A percentile compares a stretch with the other conserved stretches of the same genome.
These are phyloP conservation scores for Paragyromitra xinjiangensis DNA, from an alignment of 495 filamentous ascomycete genomes.

Conservation along the genomic window DNA sequence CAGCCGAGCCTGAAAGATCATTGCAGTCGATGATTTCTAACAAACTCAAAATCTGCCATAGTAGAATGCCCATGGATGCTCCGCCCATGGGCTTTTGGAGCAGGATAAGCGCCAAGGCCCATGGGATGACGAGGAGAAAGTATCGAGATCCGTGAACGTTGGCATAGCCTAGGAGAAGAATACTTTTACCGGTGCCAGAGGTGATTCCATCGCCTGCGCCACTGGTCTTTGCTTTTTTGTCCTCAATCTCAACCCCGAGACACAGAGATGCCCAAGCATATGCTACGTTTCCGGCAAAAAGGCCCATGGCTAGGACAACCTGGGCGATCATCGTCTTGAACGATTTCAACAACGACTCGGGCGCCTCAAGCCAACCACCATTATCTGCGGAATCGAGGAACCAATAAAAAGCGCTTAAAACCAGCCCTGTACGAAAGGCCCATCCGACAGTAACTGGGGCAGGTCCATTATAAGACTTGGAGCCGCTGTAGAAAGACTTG, in stretches of 20 bases:
- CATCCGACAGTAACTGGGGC: slow-evolving; percentile 83
- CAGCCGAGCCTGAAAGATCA: slow-evolving; percentile 70
- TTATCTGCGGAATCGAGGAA: slow-evolving; percentile 89
- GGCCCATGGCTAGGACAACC: slow-evolving; percentile 72
- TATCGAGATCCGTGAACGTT: slow-evolving; percentile 93
- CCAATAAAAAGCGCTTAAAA: slow-evolving; percentile 86
- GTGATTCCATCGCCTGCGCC: slow-evolving; percentile 49
- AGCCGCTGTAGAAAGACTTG: slow-evolving; percentile 76
- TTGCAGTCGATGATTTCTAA: slow-evolving; percentile 88
- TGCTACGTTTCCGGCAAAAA: slow-evolving; percentile 73
- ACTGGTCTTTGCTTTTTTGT: slow-evolving; percentile 31
- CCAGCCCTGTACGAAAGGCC: slow-evolving; percentile 77
- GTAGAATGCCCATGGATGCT: slow-evolving; percentile 77
- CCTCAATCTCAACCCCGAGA: slow-evolving; percentile 66
- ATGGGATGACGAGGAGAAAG: slow-evolving; percentile 81
- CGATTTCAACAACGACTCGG: slow-evolving; percentile 72
- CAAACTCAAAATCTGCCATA: slow-evolving; percentile 86
- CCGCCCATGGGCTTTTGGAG: slow-evolving; percentile 95
- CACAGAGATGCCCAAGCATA: slow-evolving; percentile 81
- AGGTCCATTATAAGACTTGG: slow-evolving; percentile 84
- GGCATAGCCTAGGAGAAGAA: slow-evolving; percentile 88
- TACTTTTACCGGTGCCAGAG: slow-evolving; percentile 60
- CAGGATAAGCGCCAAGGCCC: slow-evolving; percentile 76
- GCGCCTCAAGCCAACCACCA: slow-evolving; percentile 77
- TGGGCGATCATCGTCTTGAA: slow-evolving; percentile 79